phyloP scores from a whole-genome alignment of 805 yeast genomes.

The Barnettozyma sucrosica region DNA sequence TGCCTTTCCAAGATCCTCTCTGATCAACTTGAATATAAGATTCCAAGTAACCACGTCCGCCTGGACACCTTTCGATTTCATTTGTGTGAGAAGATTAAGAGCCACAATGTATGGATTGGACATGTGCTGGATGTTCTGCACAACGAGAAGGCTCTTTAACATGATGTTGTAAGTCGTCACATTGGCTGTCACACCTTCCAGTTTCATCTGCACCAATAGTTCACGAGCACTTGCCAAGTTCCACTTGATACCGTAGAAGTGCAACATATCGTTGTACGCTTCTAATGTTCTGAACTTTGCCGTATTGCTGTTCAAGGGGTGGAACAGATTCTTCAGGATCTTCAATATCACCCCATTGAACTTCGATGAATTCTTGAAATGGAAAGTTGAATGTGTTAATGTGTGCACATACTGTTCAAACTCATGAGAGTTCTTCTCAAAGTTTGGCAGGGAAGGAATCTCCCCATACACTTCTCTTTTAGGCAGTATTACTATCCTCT shows the following conservation, averaged over 20 bases:
- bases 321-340: constrained; percentile 34
- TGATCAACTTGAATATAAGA: constrained; percentile 28
- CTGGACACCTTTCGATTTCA: constrained; percentile 24
- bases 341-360: constrained; percentile 34
- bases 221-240: constrained; percentile 38
- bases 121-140: constrained; percentile 26
- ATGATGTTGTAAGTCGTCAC: constrained; percentile 35
- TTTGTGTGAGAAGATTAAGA: constrained; percentile 26
- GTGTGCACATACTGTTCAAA: constrained; percentile 32
- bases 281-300: constrained; percentile 26
- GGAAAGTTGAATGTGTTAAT: constrained; percentile 33
- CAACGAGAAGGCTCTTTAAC: constrained; percentile 26
- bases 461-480: constrained; percentile 25
- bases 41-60: constrained; percentile 37
- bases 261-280: constrained; percentile 34
- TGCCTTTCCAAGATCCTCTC: constrained; percentile 30
- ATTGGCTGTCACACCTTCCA: constrained; percentile 29
- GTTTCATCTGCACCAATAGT: constrained; percentile 35
- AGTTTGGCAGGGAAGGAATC: constrained; percentile 32
- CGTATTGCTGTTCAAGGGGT: constrained; percentile 32
- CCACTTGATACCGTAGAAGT: constrained; percentile 31
- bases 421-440: constrained; percentile 19
- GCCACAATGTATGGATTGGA: constrained; percentile 26
- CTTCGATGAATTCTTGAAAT: constrained; percentile 31
- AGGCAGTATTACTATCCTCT: constrained; percentile 5